Evolutionary conservation across 768 basidiomycete species (phyloP).

Genomic region (Sarcodon aspratus): DNA sequence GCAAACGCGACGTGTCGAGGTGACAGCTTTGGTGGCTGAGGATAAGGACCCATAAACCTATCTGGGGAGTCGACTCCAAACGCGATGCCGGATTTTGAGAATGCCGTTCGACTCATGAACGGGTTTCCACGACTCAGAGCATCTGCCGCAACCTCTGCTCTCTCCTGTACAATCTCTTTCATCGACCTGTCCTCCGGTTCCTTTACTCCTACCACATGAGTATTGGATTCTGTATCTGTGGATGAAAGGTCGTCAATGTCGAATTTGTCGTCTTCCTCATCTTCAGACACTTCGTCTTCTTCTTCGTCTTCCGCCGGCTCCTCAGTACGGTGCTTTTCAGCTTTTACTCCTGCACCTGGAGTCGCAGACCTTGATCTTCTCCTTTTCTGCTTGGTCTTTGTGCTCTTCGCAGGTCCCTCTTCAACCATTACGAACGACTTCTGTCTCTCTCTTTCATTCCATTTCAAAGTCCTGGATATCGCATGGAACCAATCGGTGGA

Average conservation of each 20-base stretch:
- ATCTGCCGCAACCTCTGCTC: constrained; percentile 18
- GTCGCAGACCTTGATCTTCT: constrained; percentile 4
- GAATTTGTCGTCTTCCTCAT: constrained; percentile 64
- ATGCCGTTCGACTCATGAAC: constrained; percentile 21
- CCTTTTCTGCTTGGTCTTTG: constrained; percentile 12
- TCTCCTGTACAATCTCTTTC: constrained; percentile 5
- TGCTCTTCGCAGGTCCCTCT: constrained; percentile 49
- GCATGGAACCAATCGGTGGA: constrained; percentile 99
- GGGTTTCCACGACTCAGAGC: constrained; percentile 21
- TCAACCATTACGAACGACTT: constrained; percentile 99
- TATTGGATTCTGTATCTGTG: constrained; percentile 25
- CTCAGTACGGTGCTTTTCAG: constrained; percentile 22
- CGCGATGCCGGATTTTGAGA: constrained; percentile 25
- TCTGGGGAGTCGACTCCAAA: constrained; percentile 59
- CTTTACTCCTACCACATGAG: constrained; percentile 3
- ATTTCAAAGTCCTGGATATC: constrained; percentile 92
- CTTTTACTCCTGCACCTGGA: constrained; percentile 1
- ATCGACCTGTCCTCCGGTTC: neutral
- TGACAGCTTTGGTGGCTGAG: constrained; percentile 32
- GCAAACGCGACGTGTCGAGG: constrained; percentile 32
- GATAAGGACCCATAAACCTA: constrained; percentile 41
- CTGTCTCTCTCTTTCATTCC: constrained; percentile 98
- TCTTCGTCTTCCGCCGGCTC: constrained; percentile 27
- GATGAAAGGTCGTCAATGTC: constrained; percentile 88
- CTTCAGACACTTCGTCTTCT: constrained; percentile 32